phyloP scores from a whole-genome alignment of 192 early-diverging fungal species.

The Dissophora globulifera region DNA sequence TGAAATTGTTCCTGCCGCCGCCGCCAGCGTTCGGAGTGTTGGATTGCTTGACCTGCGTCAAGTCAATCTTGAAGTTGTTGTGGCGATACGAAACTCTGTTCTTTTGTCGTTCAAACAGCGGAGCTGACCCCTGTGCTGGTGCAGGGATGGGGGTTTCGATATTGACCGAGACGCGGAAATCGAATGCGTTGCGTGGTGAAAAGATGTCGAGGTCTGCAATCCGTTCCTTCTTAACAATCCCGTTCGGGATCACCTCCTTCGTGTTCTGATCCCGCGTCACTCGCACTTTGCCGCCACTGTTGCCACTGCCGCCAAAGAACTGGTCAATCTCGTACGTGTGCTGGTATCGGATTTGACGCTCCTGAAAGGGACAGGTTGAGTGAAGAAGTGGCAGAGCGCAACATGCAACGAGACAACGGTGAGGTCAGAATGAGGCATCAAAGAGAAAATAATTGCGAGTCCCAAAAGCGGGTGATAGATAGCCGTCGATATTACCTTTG shows the following conservation, averaged over 20 bases:
- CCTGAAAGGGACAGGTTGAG: background rate
- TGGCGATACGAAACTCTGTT: slow-evolving; percentile 89
- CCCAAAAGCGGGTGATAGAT: background rate
- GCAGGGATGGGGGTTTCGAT: slow-evolving; percentile 67
- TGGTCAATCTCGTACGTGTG: slow-evolving; percentile 49
- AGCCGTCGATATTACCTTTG: slow-evolving; percentile 40
- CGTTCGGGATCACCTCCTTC: slow-evolving; percentile 56
- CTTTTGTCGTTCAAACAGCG: slow-evolving; percentile 78
- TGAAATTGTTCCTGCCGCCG: slow-evolving; percentile 5
- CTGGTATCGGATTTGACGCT: slow-evolving; percentile 19
- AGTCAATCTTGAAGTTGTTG: slow-evolving; percentile 85
- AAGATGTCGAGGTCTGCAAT: slow-evolving; percentile 89
- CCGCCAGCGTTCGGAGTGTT: slow-evolving; percentile 51
- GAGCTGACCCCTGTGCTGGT: slow-evolving; percentile 19
- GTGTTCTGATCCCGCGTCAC: slow-evolving; percentile 76
- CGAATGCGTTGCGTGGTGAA: slow-evolving; percentile 80
- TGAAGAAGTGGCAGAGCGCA: too few species aligned
- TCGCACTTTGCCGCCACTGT: slow-evolving; percentile 58
- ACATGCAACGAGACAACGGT: too few species aligned
- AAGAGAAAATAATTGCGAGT: background rate
- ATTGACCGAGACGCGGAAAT: slow-evolving; percentile 90
- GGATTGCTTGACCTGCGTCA: slow-evolving; percentile 80
- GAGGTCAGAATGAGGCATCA: too few species aligned
- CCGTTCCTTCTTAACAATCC: slow-evolving; percentile 78
- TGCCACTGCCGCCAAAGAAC: slow-evolving; percentile 29